Conservation (phyloP, 2,329 filamentous ascomycete species). For the Penicillium aurantiogriseum region DNA sequence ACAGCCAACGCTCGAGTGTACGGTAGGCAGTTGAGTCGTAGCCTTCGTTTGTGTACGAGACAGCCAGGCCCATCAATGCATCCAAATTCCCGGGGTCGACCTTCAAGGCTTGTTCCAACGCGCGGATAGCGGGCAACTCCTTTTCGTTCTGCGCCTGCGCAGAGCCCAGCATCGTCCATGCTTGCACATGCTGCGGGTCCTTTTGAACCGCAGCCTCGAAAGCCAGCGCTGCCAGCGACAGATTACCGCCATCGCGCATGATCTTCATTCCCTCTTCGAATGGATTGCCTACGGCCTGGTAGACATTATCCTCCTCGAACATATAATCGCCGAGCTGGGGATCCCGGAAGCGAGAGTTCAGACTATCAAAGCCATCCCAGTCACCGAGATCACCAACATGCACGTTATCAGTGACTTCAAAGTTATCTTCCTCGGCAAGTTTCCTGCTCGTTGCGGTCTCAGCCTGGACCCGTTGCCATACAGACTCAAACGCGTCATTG, state of each 20-base stretch:
- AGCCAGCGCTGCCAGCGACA: constrained; percentile 87
- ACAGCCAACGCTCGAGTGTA: constrained; percentile 93
- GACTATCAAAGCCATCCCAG: constrained; percentile 72
- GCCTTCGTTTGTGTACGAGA: constrained; percentile 97
- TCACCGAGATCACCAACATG: constrained; percentile 73
- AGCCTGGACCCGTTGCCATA: constrained; percentile 54
- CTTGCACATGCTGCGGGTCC: constrained; percentile 80
- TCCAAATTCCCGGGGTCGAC: constrained; percentile 82
- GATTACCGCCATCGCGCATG: constrained; percentile 87
- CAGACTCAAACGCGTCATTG: constrained; percentile 82
- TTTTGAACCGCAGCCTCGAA: constrained; percentile 96
- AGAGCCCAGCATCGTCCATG: constrained; percentile 88
- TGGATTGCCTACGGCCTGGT: constrained; percentile 74
- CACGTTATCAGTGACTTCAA: constrained; percentile 47
- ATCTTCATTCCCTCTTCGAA: constrained; percentile 93
- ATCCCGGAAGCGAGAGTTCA: constrained; percentile 69
- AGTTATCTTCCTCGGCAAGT: constrained; percentile 63
- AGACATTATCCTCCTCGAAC: constrained; percentile 93
- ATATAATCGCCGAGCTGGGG: constrained; percentile 84
- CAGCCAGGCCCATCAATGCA: constrained; percentile 90
- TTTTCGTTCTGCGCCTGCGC: constrained; percentile 99
- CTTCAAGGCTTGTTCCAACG: constrained; percentile 85
- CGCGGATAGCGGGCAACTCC: constrained; percentile 90
- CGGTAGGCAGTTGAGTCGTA: constrained; percentile 97
- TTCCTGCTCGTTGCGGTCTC: constrained; percentile 49